Evolutionary conservation across 1,284 basidiomycete genomes (phyloP), one percentile per base, ranked within the genome.

Genomic region (Filobasidium uniguttulatum): DNA sequence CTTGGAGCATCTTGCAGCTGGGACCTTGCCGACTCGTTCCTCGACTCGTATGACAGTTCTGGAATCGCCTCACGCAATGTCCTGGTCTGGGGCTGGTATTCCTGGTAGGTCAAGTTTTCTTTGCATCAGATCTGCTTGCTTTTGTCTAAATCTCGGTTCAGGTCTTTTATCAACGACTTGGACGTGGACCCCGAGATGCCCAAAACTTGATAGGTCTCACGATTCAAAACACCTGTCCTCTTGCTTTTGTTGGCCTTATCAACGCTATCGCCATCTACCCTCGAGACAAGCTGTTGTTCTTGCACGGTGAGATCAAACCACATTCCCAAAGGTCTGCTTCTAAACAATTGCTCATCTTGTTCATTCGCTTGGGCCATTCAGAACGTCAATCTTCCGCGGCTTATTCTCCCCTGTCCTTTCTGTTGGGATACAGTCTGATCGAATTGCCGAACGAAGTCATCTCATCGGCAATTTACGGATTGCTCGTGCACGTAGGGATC

Each of bases 181-280:
- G 28, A 25, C 14, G 34, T 20, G 45, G 33, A 31, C 35, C 30
- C 19, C 31, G 57, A 28, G 66, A 68, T 19, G 67, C 69, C 0
- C 72, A 74, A 55, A 66, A 70, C 54, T 63, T 71, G 1, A 66
- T 74, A 28, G 72, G 72, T 52, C 51, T 65, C 12, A 59, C 62
- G 1, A 62, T 67, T 40, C 60, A 67, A 54, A 60, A 56, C 5
- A 62, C 62, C 22, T 52, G 57, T 7, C 61, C 64, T 2, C 54
- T 64, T 7, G 53, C 66, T 25, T 69, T 68, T 49, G 61, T 68
- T 45, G 70, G 71, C 3, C 59, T 72, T 10, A 57, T 73, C 14
- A 67, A 69, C 44, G 66, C 68, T 31, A 65, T 73, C 52, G 63
- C 68, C 4, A 68, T 72, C 45, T 72, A 67, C 53, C 72, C 69